Conservation (phyloP, 2,329 filamentous ascomycete genomes). For the Colletotrichum phormii region DNA sequence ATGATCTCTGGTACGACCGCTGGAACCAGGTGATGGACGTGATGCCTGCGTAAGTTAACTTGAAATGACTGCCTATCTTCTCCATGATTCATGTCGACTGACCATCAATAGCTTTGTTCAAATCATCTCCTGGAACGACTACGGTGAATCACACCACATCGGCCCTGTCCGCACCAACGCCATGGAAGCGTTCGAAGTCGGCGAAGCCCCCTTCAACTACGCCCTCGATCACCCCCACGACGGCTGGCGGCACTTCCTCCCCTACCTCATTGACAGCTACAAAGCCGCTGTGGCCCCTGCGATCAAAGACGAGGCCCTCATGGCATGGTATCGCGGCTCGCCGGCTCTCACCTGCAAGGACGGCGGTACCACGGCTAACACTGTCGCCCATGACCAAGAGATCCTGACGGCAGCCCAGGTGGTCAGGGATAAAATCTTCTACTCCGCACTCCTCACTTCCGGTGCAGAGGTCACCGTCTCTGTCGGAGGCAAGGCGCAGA, state of each 20-base stretch:
- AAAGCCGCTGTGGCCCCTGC: conserved; percentile 52
- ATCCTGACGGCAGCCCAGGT: conserved; percentile 37
- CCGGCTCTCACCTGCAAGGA: conserved; percentile 41
- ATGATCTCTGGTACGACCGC: conserved; percentile 69
- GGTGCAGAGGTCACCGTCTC: conserved; percentile 41
- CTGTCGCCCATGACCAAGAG: conserved; percentile 41
- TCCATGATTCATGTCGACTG: conserved; percentile 7
- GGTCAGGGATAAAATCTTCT: conserved; percentile 41
- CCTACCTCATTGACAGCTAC: conserved; percentile 62
- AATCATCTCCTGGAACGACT: conserved; percentile 66
- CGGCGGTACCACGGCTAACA: conserved; percentile 47
- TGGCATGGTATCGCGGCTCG: conserved; percentile 49
- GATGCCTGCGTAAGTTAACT: conserved; percentile 64
- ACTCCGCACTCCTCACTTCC: conserved; percentile 41
- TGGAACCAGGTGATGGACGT: conserved; percentile 66
- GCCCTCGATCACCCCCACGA: conserved; percentile 61
- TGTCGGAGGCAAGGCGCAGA: conserved; percentile 40
- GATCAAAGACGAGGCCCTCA: conserved; percentile 43
- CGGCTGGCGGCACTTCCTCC: conserved; percentile 60
- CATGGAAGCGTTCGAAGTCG: conserved; percentile 41
- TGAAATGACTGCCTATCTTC: conserved; percentile 55
- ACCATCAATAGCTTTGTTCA: conserved; percentile 58
- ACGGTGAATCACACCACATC: conserved; percentile 67
- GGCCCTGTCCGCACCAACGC: conserved; percentile 55
- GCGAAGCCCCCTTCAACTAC: conserved; percentile 58